phyloP scores from a whole-genome alignment of 768 basidiomycete species.

The Trametes punicea region DNA sequence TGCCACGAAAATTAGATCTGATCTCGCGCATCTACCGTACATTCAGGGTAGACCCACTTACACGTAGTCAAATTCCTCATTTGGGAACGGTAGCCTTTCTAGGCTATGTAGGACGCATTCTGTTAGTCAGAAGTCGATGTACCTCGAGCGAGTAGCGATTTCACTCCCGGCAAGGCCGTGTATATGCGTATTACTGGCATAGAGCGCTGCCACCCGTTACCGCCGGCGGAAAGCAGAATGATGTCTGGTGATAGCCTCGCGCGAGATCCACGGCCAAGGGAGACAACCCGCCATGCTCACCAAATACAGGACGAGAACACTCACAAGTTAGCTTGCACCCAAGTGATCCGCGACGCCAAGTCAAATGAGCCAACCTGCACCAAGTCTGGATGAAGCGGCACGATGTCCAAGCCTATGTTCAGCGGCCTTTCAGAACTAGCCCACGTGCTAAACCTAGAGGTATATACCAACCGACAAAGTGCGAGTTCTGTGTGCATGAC shows the following conservation, averaged over 20 bases:
- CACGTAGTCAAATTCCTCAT: slow-evolving; percentile 78
- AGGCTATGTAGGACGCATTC: slow-evolving; percentile 41
- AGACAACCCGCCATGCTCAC: not conserved
- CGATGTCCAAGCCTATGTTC: slow-evolving; percentile 60
- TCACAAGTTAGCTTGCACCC: slow-evolving; percentile 73
- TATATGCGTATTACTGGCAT: too few relatives aligned
- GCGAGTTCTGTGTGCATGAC: slow-evolving; percentile 39
- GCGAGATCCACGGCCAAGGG: too few relatives aligned
- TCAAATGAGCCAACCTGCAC: slow-evolving; percentile 53
- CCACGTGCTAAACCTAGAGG: not conserved
- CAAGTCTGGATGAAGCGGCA: slow-evolving; percentile 71
- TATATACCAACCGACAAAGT: slow-evolving; percentile 55
- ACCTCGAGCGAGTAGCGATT: slow-evolving; percentile 60
- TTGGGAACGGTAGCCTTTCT: slow-evolving; percentile 64
- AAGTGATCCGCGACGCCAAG: slow-evolving; percentile 58
- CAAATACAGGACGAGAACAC: slow-evolving; percentile 29
- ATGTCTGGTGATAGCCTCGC: too few relatives aligned
- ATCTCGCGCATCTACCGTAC: not conserved
- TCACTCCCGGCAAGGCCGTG: too few relatives aligned
- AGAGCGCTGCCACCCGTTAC: too few relatives aligned
- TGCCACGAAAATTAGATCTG: slow-evolving; percentile 5
- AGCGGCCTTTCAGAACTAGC: not conserved
- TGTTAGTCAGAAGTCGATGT: slow-evolving; percentile 70
- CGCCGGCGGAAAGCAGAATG: too few relatives aligned
- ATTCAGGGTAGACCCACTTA: slow-evolving; percentile 34